Evolutionary conservation across 2,329 filamentous ascomycete genomes (phyloP).

Genomic region (Talaromyces sp.): DNA sequence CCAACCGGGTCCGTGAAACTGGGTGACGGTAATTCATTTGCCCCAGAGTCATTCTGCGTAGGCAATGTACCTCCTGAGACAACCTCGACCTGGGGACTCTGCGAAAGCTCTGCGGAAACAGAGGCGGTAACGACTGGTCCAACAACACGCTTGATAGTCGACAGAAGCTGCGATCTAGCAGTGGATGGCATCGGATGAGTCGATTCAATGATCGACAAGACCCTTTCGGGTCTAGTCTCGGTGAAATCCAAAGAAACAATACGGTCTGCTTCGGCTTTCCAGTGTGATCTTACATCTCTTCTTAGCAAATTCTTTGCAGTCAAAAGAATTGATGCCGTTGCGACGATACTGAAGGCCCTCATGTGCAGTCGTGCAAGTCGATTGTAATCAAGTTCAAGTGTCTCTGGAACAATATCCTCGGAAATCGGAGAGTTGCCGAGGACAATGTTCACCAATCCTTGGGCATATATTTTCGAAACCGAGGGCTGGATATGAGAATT

Average conservation of each 20-base stretch:
- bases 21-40: slow-evolving; percentile 16
- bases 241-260: slow-evolving; percentile 48
- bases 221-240: slow-evolving; percentile 34
- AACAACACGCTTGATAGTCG: slow-evolving; percentile 48
- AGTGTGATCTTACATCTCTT: slow-evolving; percentile 57
- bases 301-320: slow-evolving; percentile 62
- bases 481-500: slow-evolving; percentile 30
- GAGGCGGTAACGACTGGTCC: slow-evolving; percentile 45
- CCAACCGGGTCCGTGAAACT: slow-evolving; percentile 56
- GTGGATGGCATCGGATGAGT: slow-evolving; percentile 44
- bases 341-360: slow-evolving; percentile 52
- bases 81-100: slow-evolving; percentile 21
- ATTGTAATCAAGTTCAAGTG: slow-evolving; percentile 50
- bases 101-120: slow-evolving; percentile 17
- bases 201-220: slow-evolving; percentile 43
- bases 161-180: slow-evolving; percentile 39
- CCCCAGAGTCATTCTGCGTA: background rate
- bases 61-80: slow-evolving; percentile 7
- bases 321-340: slow-evolving; percentile 56
- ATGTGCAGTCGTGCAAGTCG: slow-evolving; percentile 50
- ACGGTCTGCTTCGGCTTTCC: slow-evolving; percentile 56
- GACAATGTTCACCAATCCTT: slow-evolving; percentile 54
- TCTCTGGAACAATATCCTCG: slow-evolving; percentile 53
- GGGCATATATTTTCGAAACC: slow-evolving; percentile 47
- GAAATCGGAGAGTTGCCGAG: slow-evolving; percentile 48